Evolutionary conservation across 2,329 filamentous ascomycete genomes (phyloP).

Genomic region (Neurospora crassa): DNA sequence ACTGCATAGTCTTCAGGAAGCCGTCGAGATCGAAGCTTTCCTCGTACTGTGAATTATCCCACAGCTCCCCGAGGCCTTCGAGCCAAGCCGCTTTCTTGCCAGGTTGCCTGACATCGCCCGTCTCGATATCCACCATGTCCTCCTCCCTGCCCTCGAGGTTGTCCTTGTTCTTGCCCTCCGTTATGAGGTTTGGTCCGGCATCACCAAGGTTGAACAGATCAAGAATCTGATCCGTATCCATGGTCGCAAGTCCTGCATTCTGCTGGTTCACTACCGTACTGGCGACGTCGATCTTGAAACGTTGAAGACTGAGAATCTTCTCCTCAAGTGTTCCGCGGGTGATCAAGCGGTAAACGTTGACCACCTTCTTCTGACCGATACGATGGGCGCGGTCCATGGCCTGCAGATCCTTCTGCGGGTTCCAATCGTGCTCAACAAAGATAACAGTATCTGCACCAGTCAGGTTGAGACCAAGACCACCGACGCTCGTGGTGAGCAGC

Average conservation of each 20-base stretch:
- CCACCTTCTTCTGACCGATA: conserved; percentile 98
- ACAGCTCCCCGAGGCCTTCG: conserved; percentile 89
- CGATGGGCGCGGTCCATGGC: conserved; percentile 98
- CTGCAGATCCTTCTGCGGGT: conserved; percentile 95
- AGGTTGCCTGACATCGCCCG: conserved; percentile 83
- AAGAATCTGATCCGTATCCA: conserved; percentile 97
- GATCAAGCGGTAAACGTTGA: conserved; percentile 96
- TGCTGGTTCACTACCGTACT: conserved; percentile 98
- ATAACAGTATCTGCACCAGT: conserved; percentile 98
- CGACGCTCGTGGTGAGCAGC: conserved; percentile 88
- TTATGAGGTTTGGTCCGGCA: conserved; percentile 55
- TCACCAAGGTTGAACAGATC: conserved; percentile 92
- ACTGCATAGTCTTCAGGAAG: conserved; percentile 89
- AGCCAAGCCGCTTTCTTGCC: conserved; percentile 89
- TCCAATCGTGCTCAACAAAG: conserved; percentile 99
- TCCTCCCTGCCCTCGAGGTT: conserved; percentile 56
- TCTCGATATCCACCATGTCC: conserved; percentile 89
- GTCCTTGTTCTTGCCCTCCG: conserved; percentile 46
- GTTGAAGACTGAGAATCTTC: conserved; percentile 95
- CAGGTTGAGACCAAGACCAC: conserved; percentile 86
- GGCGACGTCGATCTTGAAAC: conserved; percentile 98
- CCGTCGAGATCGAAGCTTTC: conserved; percentile 95
- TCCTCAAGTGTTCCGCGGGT: conserved; percentile 94
- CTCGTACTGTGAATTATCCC: conserved; percentile 96
- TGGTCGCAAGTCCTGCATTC: conserved; percentile 85